Evolutionary conservation across 1,139 yeast species (phyloP).

Genomic region (Taphrina deformans): DNA sequence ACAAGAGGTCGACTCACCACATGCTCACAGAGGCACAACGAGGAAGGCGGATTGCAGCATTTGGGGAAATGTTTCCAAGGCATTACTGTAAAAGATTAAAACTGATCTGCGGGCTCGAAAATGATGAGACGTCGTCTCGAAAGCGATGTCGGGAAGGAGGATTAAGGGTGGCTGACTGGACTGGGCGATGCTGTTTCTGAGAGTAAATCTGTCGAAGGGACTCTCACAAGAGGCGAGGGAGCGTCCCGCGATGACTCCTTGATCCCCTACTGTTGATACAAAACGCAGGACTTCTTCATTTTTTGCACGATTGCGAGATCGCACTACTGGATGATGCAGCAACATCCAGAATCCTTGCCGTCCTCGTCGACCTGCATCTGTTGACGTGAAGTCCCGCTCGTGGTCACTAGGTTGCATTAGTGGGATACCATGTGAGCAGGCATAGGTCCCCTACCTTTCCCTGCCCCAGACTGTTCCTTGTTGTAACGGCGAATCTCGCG

Average conservation of each 20-base stretch:
- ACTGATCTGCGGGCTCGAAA: background rate
- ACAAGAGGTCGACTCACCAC: too few species aligned
- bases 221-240: background rate
- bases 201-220: background rate
- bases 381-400: slow-evolving; percentile 20
- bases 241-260: background rate
- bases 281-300: background rate
- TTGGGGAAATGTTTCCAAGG: too few species aligned
- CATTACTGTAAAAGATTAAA: background rate
- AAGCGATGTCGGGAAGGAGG: background rate
- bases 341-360: slow-evolving; percentile 25
- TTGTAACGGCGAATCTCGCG: slow-evolving; percentile 58
- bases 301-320: background rate
- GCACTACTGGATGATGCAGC: slow-evolving; percentile 22
- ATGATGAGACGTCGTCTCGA: background rate
- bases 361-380: slow-evolving; percentile 32
- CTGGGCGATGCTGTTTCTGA: background rate
- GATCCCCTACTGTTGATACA: background rate
- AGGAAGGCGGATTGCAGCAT: too few species aligned
- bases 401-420: background rate
- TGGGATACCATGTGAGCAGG: background rate
- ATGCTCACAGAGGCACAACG: too few species aligned
- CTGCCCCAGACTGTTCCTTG: slow-evolving; percentile 40
- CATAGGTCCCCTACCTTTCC: slow-evolving; percentile 1
- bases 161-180: background rate